Percentiles rank a stretch among this genome's conserved stretches.
Conservation (phyloP, 2,329 filamentous ascomycete genomes). For the Diaporthe nobilis region DNA sequence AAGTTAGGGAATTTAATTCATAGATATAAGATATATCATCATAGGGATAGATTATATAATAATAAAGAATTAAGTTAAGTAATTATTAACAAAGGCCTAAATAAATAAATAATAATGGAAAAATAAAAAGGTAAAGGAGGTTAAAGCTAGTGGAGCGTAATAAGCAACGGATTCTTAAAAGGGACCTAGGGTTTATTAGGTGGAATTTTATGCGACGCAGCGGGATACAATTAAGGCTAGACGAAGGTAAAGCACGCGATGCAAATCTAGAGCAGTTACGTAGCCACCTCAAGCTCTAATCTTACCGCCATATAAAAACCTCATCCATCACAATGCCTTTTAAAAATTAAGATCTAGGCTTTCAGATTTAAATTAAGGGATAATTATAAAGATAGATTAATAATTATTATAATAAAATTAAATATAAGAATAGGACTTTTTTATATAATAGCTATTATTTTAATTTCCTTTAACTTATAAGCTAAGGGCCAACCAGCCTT, state of each 20-base stretch:
- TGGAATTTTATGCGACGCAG: not conserved
- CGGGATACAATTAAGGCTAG: not conserved
- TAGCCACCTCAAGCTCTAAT: not conserved
- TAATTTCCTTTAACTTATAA: not conserved
- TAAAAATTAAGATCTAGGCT: not conserved
- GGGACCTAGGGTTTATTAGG: not conserved
- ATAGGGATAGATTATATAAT: not conserved
- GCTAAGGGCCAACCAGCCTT: not conserved
- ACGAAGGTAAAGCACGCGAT: not conserved
- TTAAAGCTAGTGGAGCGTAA: not conserved
- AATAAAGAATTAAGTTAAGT: not conserved
- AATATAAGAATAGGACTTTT: not conserved
- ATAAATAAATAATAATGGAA: not conserved
- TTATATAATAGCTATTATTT: not conserved
- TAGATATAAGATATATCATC: not conserved
- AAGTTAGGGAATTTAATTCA: not conserved
- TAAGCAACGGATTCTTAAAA: not conserved
- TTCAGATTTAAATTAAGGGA: not conserved
- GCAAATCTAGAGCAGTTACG: not conserved
- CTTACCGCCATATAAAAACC: not conserved
- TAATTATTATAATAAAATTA: not conserved
- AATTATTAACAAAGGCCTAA: not conserved
- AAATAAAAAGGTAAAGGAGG: not conserved
- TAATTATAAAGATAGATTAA: not conserved
- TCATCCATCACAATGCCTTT: not conserved